phyloP scores from a whole-genome alignment of 768 basidiomycete species.

The Lenzites betulinus region DNA sequence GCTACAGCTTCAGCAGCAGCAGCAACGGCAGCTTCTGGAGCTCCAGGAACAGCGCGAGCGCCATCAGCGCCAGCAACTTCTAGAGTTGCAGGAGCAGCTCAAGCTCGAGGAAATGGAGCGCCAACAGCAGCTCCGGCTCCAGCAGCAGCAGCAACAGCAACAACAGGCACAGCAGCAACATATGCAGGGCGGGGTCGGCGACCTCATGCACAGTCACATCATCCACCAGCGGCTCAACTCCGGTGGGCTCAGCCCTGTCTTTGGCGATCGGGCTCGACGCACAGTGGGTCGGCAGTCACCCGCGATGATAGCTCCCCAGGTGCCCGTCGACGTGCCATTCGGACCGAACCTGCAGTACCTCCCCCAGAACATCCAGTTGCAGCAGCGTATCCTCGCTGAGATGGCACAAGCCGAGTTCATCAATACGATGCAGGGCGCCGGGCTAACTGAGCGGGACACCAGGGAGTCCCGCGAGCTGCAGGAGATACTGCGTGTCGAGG shows the following conservation, averaged over 20 bases:
- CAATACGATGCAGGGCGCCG: constrained; percentile 52
- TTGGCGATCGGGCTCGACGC: constrained; percentile 50
- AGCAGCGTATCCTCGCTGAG: constrained; percentile 77
- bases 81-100: constrained; percentile 56
- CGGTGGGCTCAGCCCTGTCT: constrained; percentile 41
- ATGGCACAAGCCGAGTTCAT: constrained; percentile 71
- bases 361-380: constrained; percentile 68
- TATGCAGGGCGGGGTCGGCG: constrained; percentile 20
- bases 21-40: constrained; percentile 37
- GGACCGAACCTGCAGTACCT: constrained; percentile 58
- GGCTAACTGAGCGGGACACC: constrained; percentile 19
- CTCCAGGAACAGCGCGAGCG: constrained; percentile 35
- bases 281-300: constrained; percentile 46
- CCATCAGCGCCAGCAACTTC: constrained; percentile 43
- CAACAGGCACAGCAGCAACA: background rate
- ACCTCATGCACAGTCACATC: constrained; percentile 30
- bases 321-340: constrained; percentile 37
- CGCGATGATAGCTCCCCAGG: constrained; percentile 18
- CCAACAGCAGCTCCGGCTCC: constrained; percentile 30
- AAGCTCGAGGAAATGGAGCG: constrained; percentile 63
- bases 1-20: constrained; percentile 65
- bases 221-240: constrained; percentile 46
- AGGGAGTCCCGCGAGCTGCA: constrained; percentile 54
- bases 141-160: constrained; percentile 27
- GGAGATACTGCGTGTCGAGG: constrained; percentile 73